These are phyloP conservation scores for Gaertneriomyces semiglobifer DNA, from an alignment of 192 early-diverging fungal species.

Conservation along the genomic window DNA sequence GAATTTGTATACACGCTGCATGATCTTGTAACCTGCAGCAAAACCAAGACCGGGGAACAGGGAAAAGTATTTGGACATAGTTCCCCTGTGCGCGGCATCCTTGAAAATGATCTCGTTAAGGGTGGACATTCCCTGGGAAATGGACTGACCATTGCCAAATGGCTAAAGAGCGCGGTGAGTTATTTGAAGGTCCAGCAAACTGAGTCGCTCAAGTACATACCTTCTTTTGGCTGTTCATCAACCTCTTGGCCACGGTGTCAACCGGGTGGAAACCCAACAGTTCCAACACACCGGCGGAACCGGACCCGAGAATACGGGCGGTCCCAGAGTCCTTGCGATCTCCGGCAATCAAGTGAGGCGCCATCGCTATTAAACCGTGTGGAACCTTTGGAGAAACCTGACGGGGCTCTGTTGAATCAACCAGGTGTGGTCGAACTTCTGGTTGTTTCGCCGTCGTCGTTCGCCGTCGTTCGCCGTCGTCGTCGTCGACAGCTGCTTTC, in stretches of 20 bases:
- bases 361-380: slow-evolving; percentile 13
- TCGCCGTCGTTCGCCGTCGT: too few relatives aligned
- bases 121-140: slow-evolving; percentile 61
- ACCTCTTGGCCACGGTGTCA: slow-evolving; percentile 94
- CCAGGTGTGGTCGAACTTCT: too few relatives aligned
- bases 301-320: slow-evolving; percentile 87
- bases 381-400: too few relatives aligned
- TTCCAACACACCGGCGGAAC: slow-evolving; percentile 89
- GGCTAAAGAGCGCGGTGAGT: not conserved
- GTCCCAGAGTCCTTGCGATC: slow-evolving; percentile 71
- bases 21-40: slow-evolving; percentile 97
- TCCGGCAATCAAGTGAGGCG: slow-evolving; percentile 19
- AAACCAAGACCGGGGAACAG: slow-evolving; percentile 97
- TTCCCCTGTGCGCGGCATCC: slow-evolving; percentile 72
- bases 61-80: slow-evolving; percentile 81
- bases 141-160: slow-evolving; percentile 64
- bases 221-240: slow-evolving; percentile 91
- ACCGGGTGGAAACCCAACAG: slow-evolving; percentile 96
- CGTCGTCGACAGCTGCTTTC: too few relatives aligned
- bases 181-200: not conserved
- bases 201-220: slow-evolving; percentile 29
- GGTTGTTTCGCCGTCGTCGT: too few relatives aligned
- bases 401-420: too few relatives aligned
- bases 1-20: slow-evolving; percentile 98
- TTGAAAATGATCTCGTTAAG: slow-evolving; percentile 89